Base-by-base conservation (phyloP, 106 monocot genomes). In the Xerophyta viscosa region DNA sequence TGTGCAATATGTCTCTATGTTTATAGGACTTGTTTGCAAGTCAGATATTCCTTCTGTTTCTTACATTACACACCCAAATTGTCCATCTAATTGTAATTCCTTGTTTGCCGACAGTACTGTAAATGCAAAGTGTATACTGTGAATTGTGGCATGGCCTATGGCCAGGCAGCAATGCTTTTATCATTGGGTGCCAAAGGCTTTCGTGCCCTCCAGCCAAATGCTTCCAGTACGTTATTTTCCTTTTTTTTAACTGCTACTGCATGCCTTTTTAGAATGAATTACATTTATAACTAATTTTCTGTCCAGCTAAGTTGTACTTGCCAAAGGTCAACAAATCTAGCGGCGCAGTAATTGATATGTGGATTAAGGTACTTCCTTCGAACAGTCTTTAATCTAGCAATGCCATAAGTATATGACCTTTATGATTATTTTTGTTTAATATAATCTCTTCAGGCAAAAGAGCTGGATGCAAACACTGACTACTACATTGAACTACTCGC, bases 71-170 rank as follows among this genome's bases (percentile, higher is more conserved):
- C n/a, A n/a, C n/a, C n/a, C n/a, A n/a, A n/a, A n/a, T n/a, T n/a
- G n/a, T n/a, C n/a, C n/a, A n/a, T n/a, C n/a, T n/a, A n/a, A n/a
- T n/a, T n/a, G n/a, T n/a, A n/a, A n/a, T n/a, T n/a, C n/a, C n/a
- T n/a, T n/a, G n/a, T n/a, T n/a, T n/a, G n/a, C n/a, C 36, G 18
- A 51, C 77, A 96, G 96, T 73, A 79, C 25, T 81, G 84, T 63
- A 89, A 89, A 71, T 78, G 89, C 39, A 85, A 89, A 63, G 71
- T 96, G 3, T 85, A 96, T 26, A 96, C 96, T 8, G 73, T 96
- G 43, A 96, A 96, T 55, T 76, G 80, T 49, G 85, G 89, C 65
- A 81, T 89, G 84, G 96, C 96, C 63, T 89, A 89, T 58, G 96
- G 96, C 62, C 85, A 85, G 48, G 96, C 96, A 19, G 96, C 85